phyloP scores from a whole-genome alignment of 371 early-diverging fungal genomes.

The Lichtheimia ramosa region DNA sequence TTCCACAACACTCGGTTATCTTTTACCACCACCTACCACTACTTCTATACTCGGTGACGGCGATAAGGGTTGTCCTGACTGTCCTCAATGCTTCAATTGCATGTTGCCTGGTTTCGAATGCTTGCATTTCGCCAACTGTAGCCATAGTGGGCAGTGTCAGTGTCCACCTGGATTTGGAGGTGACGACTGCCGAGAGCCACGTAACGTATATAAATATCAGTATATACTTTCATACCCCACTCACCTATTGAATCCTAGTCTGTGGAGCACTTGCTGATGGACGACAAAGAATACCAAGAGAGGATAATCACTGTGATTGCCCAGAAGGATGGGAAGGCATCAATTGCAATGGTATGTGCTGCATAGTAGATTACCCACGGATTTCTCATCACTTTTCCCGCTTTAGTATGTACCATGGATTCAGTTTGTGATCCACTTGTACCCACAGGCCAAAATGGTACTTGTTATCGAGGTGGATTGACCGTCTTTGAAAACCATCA shows the following conservation, averaged over 20 bases:
- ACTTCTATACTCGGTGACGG: constrained; percentile 1
- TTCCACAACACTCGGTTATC: not conserved
- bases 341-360: constrained; percentile 78
- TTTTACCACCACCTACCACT: not conserved
- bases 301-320: constrained; percentile 68
- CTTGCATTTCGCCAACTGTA: constrained; percentile 80
- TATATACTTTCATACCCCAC: not conserved
- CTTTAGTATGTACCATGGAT: constrained; percentile 74
- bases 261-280: constrained; percentile 73
- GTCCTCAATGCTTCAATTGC: constrained; percentile 88
- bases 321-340: constrained; percentile 90
- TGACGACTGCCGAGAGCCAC: constrained; percentile 79
- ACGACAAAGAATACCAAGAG: constrained; percentile 59
- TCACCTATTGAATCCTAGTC: constrained; percentile 27
- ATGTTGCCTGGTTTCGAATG: constrained; percentile 73
- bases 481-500: constrained; percentile 79
- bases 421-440: constrained; percentile 74
- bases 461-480: constrained; percentile 81
- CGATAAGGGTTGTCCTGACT: constrained; percentile 37
- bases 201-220: constrained; percentile 40
- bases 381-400: not conserved
- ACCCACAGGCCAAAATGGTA: constrained; percentile 75
- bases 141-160: constrained; percentile 75
- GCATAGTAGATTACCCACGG: not conserved
- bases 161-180: constrained; percentile 91